Base-by-base conservation (phyloP, 306 rosid species). In the Quercus agrifolia region DNA sequence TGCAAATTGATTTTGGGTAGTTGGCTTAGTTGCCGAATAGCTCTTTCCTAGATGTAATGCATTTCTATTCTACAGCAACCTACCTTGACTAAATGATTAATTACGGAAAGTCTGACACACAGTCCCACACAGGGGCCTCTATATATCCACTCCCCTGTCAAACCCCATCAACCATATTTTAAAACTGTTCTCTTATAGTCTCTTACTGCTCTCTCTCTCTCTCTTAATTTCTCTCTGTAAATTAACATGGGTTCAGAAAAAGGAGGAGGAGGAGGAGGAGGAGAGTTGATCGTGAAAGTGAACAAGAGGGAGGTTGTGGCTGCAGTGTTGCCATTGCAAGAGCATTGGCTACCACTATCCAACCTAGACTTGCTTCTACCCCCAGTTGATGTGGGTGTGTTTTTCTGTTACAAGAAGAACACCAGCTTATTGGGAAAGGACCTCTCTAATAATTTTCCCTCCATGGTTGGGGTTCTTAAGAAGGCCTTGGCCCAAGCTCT, bases 321-420 rank as follows among this genome's bases (percentile, higher is more conserved):
- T 8, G 83, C 94, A 14, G 61, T 80, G 12, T 30, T 90, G 8
- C 98, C 98, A n/a, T 5, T 87, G 80, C 91, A 90, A 73, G 84
- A 90, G 19, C 91, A 91, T 71, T 87, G 92, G 93, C 90, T 93
- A 0, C 92, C 94, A 56, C 87, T 93, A 28, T 93, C 97, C 18
- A 90, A 93, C 82, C 94, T 91, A 23, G 98, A 93, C 82, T 82
- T 93, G 6, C 91, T 93, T 20, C 82, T 93, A 17, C 98, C 97
- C 1, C 78, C 84, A 0, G 1, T 93, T 0, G 90, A 93, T 55
- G 94, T 90, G 5, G 90, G 92, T 1, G 87, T 91, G 5, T 93
- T 93, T 84, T 90, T 91, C 18, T 93, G 97, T 78, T 91, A 89
- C 87, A 79, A 78, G 9, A 89, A 81, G 1, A 78, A 30, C 73